Evolutionary conservation across 495 filamentous ascomycete species (phyloP), one percentile per base, ranked within the genome.

Genomic region (Glutinoglossum americanum): DNA sequence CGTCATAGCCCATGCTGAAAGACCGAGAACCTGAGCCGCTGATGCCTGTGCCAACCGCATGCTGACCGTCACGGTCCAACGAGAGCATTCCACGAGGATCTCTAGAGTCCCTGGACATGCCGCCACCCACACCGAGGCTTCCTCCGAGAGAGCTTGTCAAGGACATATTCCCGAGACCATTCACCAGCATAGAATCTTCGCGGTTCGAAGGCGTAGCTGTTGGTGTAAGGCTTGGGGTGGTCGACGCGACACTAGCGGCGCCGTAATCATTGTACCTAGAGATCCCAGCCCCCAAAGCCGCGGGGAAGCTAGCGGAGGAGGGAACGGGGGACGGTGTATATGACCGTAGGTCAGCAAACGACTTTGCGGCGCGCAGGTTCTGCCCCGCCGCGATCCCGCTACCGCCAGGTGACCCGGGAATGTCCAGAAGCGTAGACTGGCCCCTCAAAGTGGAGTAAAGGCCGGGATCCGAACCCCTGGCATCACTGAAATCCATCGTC

Each of bases 401-500:
- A 44, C 66, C 67, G 7, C 78, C 78, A 0, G 88, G 85, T 55
- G 89, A 94, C 61, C 87, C 85, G 21, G 89, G 77, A 57, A 94
- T 80, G 47, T 89, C 87, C 45, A 97, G 74, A 49, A 89, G 82
- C 47, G 82, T 83, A 1, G 72, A 72, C 35, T 77, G 77, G 51
- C 84, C 76, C 44, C 87, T 83, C 49, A 93, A 73, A 0, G 85
- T 80, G 63, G 79, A 80, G 67, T 84, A 87, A 61, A 84, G 74
- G 48, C 78, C 76, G 37, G 74, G 74, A 23, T 82, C 81, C 49
- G 78, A 78, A 26, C 76, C 81, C 7, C 89, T 84, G 37, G 86
- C 81, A 66, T 96, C 92, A 62, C 85, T 88, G 70, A 98, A 98
- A 70, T 97, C 90, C 63, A 93, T 94, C n/a, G 92, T 98, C 33